Evolutionary conservation across 495 filamentous ascomycete species (phyloP), one percentile per base, ranked within the genome.

Genomic region (Durotheca rogersii): DNA sequence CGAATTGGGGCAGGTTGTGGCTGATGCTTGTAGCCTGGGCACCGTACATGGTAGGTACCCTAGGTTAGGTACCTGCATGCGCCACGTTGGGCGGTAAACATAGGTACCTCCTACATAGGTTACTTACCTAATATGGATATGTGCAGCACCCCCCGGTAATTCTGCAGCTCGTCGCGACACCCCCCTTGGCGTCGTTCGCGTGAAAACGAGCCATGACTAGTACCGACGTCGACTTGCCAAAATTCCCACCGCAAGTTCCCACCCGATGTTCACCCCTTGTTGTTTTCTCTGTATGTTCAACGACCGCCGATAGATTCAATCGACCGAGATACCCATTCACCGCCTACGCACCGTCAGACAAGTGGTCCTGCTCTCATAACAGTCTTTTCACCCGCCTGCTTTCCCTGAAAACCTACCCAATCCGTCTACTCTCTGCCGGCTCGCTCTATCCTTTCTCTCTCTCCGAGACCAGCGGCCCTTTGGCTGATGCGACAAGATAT

Each of bases 401-500:
- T 47, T 55, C 41, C 31, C 15, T 37, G n/a, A n/a, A n/a, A n/a
- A n/a, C n/a, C n/a, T n/a, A n/a, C n/a, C n/a, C n/a, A n/a, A n/a
- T n/a, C n/a, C n/a, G n/a, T n/a, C n/a, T n/a, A n/a, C n/a, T n/a
- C n/a, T n/a, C n/a, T n/a, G n/a, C n/a, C n/a, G n/a, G n/a, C n/a
- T n/a, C n/a, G n/a, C n/a, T n/a, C 40, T 51, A 56, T 35, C 34
- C 29, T 37, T n/a, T 41, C 35, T 33, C 56, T 57, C 40, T 44
- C 39, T 18, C 51, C 53, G 53, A 60, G 30, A 40, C 20, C 46
- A 30, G 38, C n/a, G n/a, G 41, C 19, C 31, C 49, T 10, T 55
- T 38, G 45, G 17, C 47, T 60, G 51, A 43, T 49, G 51, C 50
- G 37, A 12, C 41, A 34, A 64, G 64, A 44, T 32, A 66, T 66